Evolutionary conservation across 2,329 filamentous ascomycete species (phyloP), one percentile per base, ranked within the genome.

Genomic region (Colletotrichum scovillei): DNA sequence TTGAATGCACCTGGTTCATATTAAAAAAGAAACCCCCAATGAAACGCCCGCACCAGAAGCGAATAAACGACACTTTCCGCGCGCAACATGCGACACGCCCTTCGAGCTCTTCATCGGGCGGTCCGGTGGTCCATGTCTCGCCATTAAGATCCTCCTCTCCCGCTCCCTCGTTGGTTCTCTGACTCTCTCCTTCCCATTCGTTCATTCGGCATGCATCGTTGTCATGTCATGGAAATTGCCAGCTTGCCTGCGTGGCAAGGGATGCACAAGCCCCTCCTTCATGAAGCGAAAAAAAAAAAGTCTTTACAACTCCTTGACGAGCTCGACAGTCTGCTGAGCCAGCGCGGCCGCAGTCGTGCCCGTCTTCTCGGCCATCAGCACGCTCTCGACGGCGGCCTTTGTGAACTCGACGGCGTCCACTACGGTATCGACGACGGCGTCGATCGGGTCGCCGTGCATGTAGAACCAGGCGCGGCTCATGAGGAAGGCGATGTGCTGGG

Each of bases 391-490:
- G 14, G 83, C 84, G 42, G 83, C 83, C 78, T 86, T 85, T 26
- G 83, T 85, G 46, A 84, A 84, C 73, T 85, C 84, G 72, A 84
- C 85, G 28, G 88, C 84, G 73, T 88, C 86, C 72, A 87, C 88
- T 77, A 91, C 88, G 80, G 98, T 95, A 76, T 97, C 97, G 76
- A 69, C 67, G n/a, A 69, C 71, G 56, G 88, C 83, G 71, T 88
- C 86, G 72, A 87, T 88, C 77, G 91, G 89, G 80, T 98, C 95
- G 77, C 97, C 97, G 76, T 92, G 92, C 83, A 95, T 94, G 88
- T 99, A 99, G 88, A 98, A 99, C 90, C 94, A 97, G 67, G 95
- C 92, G 81, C 96, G 93, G 81, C 92, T 91, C 80, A 92, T 90
- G 78, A 99, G 92, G 81, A 94, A 93, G 79, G 91, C 88, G 79